Evolutionary conservation across 1,284 basidiomycete species (phyloP).

Genomic region (Lentinula novae-zelandiae): DNA sequence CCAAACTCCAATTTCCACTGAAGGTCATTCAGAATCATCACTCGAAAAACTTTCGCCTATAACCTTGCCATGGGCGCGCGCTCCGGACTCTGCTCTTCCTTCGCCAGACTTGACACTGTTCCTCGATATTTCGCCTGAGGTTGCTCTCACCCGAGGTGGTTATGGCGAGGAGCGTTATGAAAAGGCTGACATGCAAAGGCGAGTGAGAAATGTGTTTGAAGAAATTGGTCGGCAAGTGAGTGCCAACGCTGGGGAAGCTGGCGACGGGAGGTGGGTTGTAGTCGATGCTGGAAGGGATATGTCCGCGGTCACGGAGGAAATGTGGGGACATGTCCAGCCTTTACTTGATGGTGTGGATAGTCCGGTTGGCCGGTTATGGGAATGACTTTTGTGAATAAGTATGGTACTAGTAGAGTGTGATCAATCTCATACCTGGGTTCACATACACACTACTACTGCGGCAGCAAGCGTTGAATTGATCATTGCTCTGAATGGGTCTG

Average conservation of each 20-base stretch:
- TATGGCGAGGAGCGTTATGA: constrained; percentile 93
- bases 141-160: constrained; percentile 73
- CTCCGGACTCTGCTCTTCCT: constrained; percentile 84
- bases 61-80: constrained; percentile 63
- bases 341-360: constrained; percentile 33
- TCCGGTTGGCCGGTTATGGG: constrained; percentile 44
- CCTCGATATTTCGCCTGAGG: constrained; percentile 76
- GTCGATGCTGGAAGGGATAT: constrained; percentile 62
- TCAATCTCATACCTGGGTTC: too few relatives aligned
- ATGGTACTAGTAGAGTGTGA: neutral
- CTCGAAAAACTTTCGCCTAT: neutral
- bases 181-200: constrained; percentile 69
- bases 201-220: constrained; percentile 64
- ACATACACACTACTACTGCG: too few relatives aligned
- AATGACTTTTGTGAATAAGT: neutral
- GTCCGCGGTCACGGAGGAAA: constrained; percentile 54
- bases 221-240: constrained; percentile 52
- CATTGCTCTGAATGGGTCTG: too few relatives aligned
- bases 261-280: constrained; percentile 44
- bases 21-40: neutral
- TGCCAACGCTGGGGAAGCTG: neutral
- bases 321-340: constrained; percentile 52
- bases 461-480: too few relatives aligned
- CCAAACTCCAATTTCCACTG: constrained; percentile 22
- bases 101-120: constrained; percentile 88